Conservation (phyloP, 768 basidiomycete genomes). For the Leccinum variicolor region DNA sequence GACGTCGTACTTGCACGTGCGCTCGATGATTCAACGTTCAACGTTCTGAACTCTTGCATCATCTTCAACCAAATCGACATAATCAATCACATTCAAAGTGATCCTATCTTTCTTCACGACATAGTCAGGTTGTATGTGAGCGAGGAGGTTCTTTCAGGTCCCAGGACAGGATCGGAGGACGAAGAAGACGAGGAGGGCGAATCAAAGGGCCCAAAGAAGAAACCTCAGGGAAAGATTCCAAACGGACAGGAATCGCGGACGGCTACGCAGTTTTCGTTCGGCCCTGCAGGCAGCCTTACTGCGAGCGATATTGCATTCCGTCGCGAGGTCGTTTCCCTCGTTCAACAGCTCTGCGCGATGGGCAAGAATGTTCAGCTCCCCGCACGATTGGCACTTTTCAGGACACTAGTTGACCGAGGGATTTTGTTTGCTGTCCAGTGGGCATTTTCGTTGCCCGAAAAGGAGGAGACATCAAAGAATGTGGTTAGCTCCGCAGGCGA, state of each 20-base stretch:
- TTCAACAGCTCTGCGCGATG: constrained; percentile 93
- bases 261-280: constrained; percentile 45
- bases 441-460: constrained; percentile 74
- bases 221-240: constrained; percentile 38
- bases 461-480: constrained; percentile 41
- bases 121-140: constrained; percentile 76
- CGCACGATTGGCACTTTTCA: constrained; percentile 80
- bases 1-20: constrained; percentile 96
- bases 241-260: constrained; percentile 27
- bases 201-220: constrained; percentile 33
- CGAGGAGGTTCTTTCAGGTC: constrained; percentile 56
- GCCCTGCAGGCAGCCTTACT: constrained; percentile 53
- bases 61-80: constrained; percentile 99
- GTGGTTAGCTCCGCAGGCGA: constrained; percentile 86
- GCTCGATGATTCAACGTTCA: constrained; percentile 95
- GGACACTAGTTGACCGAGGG: constrained; percentile 82
- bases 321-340: constrained; percentile 77
- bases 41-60: constrained; percentile 94
- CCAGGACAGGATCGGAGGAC: constrained; percentile 29
- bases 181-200: constrained; percentile 23
- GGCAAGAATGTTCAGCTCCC: constrained; percentile 95
- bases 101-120: constrained; percentile 70
- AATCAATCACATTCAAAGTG: constrained; percentile 82
- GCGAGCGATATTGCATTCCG: constrained; percentile 54
- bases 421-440: constrained; percentile 90